Evolutionary conservation across 495 filamentous ascomycete genomes (phyloP).

Genomic region (Penicillium goetzii): DNA sequence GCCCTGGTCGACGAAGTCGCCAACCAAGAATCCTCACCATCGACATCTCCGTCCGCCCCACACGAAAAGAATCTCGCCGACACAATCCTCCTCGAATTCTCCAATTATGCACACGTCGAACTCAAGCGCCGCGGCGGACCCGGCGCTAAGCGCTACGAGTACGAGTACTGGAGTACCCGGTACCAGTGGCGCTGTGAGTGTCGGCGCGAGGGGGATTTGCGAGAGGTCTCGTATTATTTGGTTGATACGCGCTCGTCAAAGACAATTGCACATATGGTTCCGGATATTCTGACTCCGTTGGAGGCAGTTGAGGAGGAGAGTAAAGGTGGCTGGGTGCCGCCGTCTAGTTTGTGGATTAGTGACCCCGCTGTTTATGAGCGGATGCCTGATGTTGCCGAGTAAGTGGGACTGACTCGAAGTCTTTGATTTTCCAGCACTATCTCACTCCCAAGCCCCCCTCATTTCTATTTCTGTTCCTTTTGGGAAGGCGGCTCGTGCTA

Average conservation of each 20-base stretch:
- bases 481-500: not conserved
- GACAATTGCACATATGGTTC: conserved; percentile 80
- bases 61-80: conserved; percentile 53
- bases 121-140: conserved; percentile 67
- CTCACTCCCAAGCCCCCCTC: not conserved
- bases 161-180: conserved; percentile 85
- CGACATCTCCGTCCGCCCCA: not conserved
- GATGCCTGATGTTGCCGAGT: conserved; percentile 87
- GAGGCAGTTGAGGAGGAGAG: conserved; percentile 73
- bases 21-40: conserved; percentile 29
- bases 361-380: conserved; percentile 68
- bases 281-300: conserved; percentile 70
- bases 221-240: conserved; percentile 75
- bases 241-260: conserved; percentile 65
- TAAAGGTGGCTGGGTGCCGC: conserved; percentile 90
- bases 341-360: conserved; percentile 85
- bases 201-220: conserved; percentile 62
- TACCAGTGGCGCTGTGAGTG: conserved; percentile 84
- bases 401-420: conserved; percentile 50
- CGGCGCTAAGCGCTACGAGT: conserved; percentile 81
- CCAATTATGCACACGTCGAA: conserved; percentile 94
- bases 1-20: not conserved
- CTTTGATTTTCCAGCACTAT: not conserved
- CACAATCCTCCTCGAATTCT: conserved; percentile 87
- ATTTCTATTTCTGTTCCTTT: conserved; percentile 6